A percentile compares a stretch with the other conserved stretches of the same genome.
These are phyloP conservation scores for Coprinopsis strossmayeri DNA, from an alignment of 768 basidiomycete species.

Conservation along the genomic window DNA sequence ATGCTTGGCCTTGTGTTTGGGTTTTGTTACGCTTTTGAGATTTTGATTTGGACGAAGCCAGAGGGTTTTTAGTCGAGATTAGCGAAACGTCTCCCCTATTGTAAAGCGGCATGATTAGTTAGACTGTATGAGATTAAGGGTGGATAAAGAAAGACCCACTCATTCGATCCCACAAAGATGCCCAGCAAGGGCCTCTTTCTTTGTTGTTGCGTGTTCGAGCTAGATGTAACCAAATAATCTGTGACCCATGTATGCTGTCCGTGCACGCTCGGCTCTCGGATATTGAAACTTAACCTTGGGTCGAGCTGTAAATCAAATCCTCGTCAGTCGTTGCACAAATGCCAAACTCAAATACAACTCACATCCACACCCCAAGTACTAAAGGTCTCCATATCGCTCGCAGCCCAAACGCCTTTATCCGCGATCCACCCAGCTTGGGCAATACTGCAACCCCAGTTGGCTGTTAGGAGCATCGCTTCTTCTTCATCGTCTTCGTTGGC, in stretches of 20 bases:
- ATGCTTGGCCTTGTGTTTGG: conserved; percentile 25
- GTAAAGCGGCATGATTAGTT: conserved; percentile 1
- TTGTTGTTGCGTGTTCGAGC: conserved; percentile 24
- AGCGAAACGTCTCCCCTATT: conserved; percentile 54
- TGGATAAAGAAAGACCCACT: conserved; percentile 33
- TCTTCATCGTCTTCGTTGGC: conserved; percentile 80
- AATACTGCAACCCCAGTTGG: conserved; percentile 82
- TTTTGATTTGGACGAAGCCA: not conserved
- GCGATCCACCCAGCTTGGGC: conserved; percentile 70
- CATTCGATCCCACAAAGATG: conserved; percentile 69
- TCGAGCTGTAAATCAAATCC: conserved; percentile 51
- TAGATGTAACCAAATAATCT: conserved; percentile 64
- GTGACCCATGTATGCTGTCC: conserved; percentile 61
- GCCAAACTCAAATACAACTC: conserved; percentile 9
- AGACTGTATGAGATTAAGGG: not conserved
- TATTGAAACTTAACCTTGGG: conserved; percentile 47
- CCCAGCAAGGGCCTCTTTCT: conserved; percentile 23
- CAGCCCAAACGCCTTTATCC: conserved; percentile 54
- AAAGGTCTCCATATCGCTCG: conserved; percentile 94
- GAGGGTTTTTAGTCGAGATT: conserved; percentile 25
- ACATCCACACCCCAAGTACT: conserved; percentile 79
- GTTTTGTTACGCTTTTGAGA: not conserved
- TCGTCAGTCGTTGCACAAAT: too few relatives aligned
- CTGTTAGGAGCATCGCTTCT: conserved; percentile 72
- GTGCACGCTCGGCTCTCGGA: conserved; percentile 60